phyloP scores from a whole-genome alignment of 2,329 filamentous ascomycete species.

The Canariomyces notabilis region DNA sequence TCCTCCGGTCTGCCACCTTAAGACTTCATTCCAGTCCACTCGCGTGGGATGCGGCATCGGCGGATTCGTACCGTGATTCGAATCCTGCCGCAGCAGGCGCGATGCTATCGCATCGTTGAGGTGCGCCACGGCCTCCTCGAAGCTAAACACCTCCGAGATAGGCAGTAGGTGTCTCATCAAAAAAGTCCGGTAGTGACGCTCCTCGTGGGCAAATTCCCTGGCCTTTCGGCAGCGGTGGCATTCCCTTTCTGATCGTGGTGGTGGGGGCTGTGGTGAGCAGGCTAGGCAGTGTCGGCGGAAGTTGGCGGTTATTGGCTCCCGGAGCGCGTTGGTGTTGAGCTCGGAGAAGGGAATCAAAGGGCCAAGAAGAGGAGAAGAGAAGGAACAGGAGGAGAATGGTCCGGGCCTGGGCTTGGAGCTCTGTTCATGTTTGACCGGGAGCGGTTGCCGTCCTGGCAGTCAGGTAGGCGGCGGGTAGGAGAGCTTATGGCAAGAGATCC shows the following conservation, averaged over 20 bases:
- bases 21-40: constrained; percentile 8
- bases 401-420: too few relatives aligned
- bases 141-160: constrained; percentile 4
- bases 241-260: background rate
- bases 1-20: constrained; percentile 2
- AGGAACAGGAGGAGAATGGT: too few relatives aligned
- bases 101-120: constrained; percentile 6
- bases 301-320: too few relatives aligned
- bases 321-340: too few relatives aligned
- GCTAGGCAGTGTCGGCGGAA: too few relatives aligned
- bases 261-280: background rate
- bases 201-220: background rate
- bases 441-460: too few relatives aligned
- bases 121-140: constrained; percentile 8
- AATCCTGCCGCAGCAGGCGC: background rate
- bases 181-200: constrained; percentile 4
- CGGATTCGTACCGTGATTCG: background rate
- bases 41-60: constrained; percentile 6
- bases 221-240: constrained; percentile 3
- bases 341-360: too few relatives aligned
- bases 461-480: too few relatives aligned
- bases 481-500: too few relatives aligned
- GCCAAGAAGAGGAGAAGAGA: too few relatives aligned
- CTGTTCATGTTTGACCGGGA: too few relatives aligned
- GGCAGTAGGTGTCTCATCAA: constrained; percentile 2